A percentile compares a stretch with the other conserved stretches of the same genome.
These are phyloP conservation scores for Desmodesmus armatus DNA, from an alignment of 139 green algal species.

Conservation along the genomic window DNA sequence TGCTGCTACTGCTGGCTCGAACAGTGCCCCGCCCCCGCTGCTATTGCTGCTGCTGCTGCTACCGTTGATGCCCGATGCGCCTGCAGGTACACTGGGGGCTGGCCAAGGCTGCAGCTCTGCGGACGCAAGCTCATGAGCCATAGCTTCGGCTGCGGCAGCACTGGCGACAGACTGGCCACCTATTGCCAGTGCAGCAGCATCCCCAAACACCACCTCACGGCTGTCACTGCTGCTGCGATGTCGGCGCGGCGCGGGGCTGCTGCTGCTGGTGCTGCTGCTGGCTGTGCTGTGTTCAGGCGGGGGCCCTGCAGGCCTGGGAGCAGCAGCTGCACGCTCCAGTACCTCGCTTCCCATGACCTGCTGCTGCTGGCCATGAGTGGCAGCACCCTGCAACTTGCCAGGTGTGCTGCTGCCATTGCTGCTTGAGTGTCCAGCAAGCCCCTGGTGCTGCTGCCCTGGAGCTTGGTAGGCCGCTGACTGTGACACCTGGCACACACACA, in stretches of 20 bases:
- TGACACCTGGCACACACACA: too few relatives aligned
- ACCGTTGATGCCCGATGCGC: background rate
- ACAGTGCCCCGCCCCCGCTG: too few relatives aligned
- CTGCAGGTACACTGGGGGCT: background rate
- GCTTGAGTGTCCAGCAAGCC: background rate
- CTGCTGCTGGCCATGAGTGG: background rate
- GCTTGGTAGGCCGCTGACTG: too few relatives aligned
- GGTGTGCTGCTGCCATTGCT: background rate
- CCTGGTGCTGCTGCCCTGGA: too few relatives aligned
- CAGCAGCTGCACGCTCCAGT: slow-evolving; percentile 2
- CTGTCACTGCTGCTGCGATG: background rate
- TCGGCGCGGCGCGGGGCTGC: background rate
- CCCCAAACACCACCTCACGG: too few relatives aligned
- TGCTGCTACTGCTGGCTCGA: background rate
- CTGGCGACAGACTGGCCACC: background rate
- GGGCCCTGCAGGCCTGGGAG: background rate
- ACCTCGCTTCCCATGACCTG: background rate
- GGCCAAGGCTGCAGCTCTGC: too few relatives aligned
- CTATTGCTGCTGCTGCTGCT: slow-evolving; percentile 2
- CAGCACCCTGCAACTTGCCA: too few relatives aligned
- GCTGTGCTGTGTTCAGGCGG: background rate
- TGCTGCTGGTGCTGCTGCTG: slow-evolving; percentile 28
- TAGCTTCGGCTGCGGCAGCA: background rate
- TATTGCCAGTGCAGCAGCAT: too few relatives aligned
- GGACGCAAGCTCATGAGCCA: background rate